phyloP scores from a whole-genome alignment of 2,329 filamentous ascomycete species.

The Alternaria sp. region DNA sequence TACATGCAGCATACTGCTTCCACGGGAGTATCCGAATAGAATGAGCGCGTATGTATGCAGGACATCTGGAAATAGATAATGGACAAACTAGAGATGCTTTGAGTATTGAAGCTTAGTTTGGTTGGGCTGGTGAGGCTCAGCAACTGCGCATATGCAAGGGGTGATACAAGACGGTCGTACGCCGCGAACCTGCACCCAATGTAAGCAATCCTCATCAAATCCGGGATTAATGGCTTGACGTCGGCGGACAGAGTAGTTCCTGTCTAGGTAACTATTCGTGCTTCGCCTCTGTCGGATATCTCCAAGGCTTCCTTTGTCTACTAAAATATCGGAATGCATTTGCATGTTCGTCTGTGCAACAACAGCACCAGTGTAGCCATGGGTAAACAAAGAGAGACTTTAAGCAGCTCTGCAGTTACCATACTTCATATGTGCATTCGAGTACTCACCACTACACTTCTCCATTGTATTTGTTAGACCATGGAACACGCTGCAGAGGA shows the following conservation, averaged over 20 bases:
- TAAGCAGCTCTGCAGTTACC: neutral
- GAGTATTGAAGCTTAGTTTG: conserved; percentile 1
- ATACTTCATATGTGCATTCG: neutral
- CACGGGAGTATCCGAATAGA: neutral
- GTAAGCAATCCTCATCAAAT: neutral
- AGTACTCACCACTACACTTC: neutral
- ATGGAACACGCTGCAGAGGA: conserved; percentile 25
- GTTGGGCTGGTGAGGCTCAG: conserved; percentile 9
- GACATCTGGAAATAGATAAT: conserved; percentile 1
- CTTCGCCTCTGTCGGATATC: conserved; percentile 5
- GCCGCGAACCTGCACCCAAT: neutral
- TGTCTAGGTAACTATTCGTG: neutral
- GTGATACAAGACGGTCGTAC: neutral
- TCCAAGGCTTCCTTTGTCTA: conserved; percentile 13
- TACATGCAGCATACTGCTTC: neutral
- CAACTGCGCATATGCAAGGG: conserved; percentile 17
- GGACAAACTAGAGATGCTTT: neutral
- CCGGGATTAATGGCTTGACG: neutral
- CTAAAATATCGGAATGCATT: conserved; percentile 3
- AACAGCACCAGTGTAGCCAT: conserved; percentile 7
- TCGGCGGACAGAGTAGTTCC: neutral
- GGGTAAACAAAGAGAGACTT: conserved; percentile 9
- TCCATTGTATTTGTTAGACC: neutral
- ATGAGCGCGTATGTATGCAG: neutral
- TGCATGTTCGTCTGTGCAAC: conserved; percentile 10